Percentiles rank a stretch among this genome's conserved stretches.
phyloP scores from a whole-genome alignment of 2,329 filamentous ascomycete genomes.

The Ascochyta viciae-villosae region DNA sequence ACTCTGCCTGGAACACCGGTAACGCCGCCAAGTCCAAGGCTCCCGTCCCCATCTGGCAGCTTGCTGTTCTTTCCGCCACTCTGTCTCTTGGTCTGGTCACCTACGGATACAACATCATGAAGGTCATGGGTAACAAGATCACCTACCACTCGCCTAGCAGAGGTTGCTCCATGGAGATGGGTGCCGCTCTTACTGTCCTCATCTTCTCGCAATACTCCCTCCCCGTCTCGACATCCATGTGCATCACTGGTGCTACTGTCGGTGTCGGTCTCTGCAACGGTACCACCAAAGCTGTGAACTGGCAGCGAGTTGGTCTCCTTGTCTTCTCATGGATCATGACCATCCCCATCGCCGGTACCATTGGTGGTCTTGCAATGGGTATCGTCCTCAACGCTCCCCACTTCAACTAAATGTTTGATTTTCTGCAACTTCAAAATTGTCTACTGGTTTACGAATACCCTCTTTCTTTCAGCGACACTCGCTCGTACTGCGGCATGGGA shows the following conservation, averaged over 20 bases:
- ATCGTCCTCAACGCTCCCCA: constrained; percentile 66
- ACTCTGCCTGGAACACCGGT: constrained; percentile 62
- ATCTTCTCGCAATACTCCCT: constrained; percentile 78
- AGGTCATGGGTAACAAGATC: constrained; percentile 84
- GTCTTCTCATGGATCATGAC: constrained; percentile 71
- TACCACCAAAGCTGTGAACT: constrained; percentile 75
- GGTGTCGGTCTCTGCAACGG: constrained; percentile 82
- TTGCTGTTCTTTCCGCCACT: constrained; percentile 70
- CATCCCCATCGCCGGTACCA: constrained; percentile 67
- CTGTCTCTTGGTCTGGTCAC: constrained; percentile 73
- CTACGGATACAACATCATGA: constrained; percentile 87
- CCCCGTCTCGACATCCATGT: constrained; percentile 73
- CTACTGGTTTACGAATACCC: constrained; percentile 12
- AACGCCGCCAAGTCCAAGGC: constrained; percentile 67
- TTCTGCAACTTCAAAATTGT: constrained; percentile 13
- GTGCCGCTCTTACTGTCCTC: constrained; percentile 77
- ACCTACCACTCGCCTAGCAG: constrained; percentile 70
- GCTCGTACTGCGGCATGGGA: constrained; percentile 8
- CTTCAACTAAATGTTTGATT: constrained; percentile 38
- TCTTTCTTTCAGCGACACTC: constrained; percentile 14
- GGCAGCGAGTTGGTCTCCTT: constrained; percentile 70
- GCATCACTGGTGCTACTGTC: constrained; percentile 80
- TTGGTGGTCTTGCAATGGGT: constrained; percentile 57
- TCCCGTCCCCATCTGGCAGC: constrained; percentile 75
- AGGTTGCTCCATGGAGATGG: constrained; percentile 78